Evolutionary conservation across 306 rosid genomes (phyloP).

Genomic region (Vigna hirtella): DNA sequence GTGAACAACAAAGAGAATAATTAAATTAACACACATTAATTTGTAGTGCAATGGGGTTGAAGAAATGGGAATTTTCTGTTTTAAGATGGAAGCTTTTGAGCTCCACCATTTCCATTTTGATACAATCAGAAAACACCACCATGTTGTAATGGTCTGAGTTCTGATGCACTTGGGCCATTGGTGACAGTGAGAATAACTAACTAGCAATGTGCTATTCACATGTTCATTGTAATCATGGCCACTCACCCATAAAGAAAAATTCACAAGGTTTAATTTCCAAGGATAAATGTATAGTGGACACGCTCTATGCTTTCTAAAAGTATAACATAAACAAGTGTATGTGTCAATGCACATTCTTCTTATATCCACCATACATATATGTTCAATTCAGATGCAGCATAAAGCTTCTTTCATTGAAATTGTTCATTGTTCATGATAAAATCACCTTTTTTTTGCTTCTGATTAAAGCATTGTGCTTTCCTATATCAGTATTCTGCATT

Average conservation of each 20-base stretch:
- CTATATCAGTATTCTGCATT: not conserved
- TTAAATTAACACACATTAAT: not conserved
- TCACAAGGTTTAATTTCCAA: conserved; percentile 1
- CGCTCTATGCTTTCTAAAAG: conserved; percentile 26
- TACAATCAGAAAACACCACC: conserved; percentile 8
- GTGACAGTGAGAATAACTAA: not conserved
- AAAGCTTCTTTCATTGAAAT: not conserved
- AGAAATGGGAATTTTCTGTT: conserved; percentile 30
- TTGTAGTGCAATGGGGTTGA: not conserved
- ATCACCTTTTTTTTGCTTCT: not conserved
- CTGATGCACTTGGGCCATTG: conserved; percentile 3
- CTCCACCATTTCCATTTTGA: conserved; percentile 29
- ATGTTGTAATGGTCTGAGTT: not conserved
- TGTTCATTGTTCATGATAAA: not conserved
- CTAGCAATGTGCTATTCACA: conserved; percentile 22
- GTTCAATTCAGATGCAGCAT: not conserved
- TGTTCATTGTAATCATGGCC: conserved; percentile 11
- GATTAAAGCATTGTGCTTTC: not conserved
- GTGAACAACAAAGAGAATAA: conserved; percentile 4
- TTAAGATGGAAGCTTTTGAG: conserved; percentile 20
- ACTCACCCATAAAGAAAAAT: conserved; percentile 19
- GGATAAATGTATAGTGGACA: conserved; percentile 18
- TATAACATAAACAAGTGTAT: not conserved
- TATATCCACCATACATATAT: not conserved
- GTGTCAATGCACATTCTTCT: conserved; percentile 3